Evolutionary conservation across 345 rosid species (phyloP).

Genomic region (Carallia brachiata): DNA sequence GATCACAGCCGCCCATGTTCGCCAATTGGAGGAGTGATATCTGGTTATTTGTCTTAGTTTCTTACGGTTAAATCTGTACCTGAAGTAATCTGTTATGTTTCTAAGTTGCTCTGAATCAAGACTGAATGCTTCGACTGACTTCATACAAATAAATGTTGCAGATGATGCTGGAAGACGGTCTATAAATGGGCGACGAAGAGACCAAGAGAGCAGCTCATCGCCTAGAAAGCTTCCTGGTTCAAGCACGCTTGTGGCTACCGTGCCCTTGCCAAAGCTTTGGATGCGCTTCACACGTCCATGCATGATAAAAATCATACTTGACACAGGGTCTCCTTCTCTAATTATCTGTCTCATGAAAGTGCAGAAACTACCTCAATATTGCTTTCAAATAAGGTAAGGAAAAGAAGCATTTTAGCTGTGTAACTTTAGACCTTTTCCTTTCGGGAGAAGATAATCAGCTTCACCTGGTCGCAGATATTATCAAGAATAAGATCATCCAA

Average conservation of each 20-base stretch:
- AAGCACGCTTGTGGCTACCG: conserved; percentile 38
- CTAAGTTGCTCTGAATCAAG: conserved; percentile 43
- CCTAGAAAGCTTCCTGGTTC: conserved; percentile 62
- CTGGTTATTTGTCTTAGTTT: conserved; percentile 48
- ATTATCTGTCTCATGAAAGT: conserved; percentile 32
- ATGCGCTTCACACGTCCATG: conserved; percentile 39
- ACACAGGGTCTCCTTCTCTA: conserved; percentile 67
- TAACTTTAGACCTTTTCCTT: conserved; percentile 45
- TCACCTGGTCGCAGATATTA: conserved; percentile 57
- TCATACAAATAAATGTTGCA: conserved; percentile 47
- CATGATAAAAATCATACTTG: conserved; percentile 49
- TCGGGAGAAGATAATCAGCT: conserved; percentile 51
- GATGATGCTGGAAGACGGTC: conserved; percentile 57
- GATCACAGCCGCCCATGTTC: conserved; percentile 66
- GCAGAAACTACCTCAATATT: not conserved
- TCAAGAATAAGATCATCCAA: conserved; percentile 58
- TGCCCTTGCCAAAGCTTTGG: conserved; percentile 55
- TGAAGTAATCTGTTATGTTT: conserved; percentile 54
- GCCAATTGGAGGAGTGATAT: conserved; percentile 65
- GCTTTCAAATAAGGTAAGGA: too few species aligned
- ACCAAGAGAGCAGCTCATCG: conserved; percentile 63
- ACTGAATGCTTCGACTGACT: conserved; percentile 49
- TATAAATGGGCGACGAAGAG: conserved; percentile 53
- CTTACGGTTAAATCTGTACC: conserved; percentile 51
- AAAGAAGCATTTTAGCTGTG: not conserved